These are phyloP conservation scores for Candida tibetensis DNA, from an alignment of 805 yeast species.

Conservation along the genomic window DNA sequence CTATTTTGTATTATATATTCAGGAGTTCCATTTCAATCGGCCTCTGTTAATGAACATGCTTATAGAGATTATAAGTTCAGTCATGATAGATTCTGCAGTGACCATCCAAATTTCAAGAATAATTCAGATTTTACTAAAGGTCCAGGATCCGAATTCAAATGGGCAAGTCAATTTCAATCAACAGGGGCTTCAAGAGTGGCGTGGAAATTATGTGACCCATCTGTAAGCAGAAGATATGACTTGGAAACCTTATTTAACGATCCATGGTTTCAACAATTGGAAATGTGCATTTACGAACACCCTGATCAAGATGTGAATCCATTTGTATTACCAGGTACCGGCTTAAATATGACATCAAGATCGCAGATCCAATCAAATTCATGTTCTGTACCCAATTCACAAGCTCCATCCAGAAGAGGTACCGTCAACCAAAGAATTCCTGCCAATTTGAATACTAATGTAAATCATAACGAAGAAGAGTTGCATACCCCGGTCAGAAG, in stretches of 20 bases:
- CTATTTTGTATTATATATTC: constrained; percentile 58
- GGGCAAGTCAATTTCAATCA: constrained; percentile 59
- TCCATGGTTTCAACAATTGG: constrained; percentile 60
- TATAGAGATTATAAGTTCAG: constrained; percentile 56
- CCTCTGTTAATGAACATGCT: constrained; percentile 45
- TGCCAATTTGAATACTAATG: neutral
- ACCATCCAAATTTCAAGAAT: constrained; percentile 49
- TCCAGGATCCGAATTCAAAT: constrained; percentile 71
- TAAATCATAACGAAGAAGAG: constrained; percentile 6
- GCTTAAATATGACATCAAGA: constrained; percentile 8
- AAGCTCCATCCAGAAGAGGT: constrained; percentile 32
- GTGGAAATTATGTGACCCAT: constrained; percentile 73
- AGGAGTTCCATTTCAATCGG: constrained; percentile 57
- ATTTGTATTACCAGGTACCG: constrained; percentile 27
- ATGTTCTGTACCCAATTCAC: constrained; percentile 21
- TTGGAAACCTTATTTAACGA: constrained; percentile 55
- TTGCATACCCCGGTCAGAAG: constrained; percentile 32
- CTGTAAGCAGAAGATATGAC: constrained; percentile 50
- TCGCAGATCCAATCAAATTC: constrained; percentile 6
- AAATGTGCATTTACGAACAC: constrained; percentile 57
- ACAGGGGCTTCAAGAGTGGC: constrained; percentile 65
- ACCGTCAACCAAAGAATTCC: constrained; percentile 19
- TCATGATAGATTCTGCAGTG: constrained; percentile 39
- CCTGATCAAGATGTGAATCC: constrained; percentile 39
- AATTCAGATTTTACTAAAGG: constrained; percentile 45